Base-by-base conservation (phyloP, 768 basidiomycete species). In the Trametes gibbosa region DNA sequence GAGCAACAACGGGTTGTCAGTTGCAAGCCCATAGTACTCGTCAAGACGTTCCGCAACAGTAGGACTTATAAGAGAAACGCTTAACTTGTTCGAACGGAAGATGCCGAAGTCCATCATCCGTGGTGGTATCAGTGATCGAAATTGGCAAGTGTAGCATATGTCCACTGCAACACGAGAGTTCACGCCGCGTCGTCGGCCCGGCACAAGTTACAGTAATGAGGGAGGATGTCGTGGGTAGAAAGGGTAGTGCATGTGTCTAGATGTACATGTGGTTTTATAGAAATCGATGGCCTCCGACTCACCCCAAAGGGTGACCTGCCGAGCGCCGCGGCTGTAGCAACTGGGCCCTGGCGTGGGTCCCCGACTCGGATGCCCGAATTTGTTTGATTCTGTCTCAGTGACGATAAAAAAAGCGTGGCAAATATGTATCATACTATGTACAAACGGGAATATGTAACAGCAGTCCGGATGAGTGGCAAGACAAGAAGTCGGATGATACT, bases 401-500 rank as follows among this genome's bases (percentile, higher is more conserved):
- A n/a, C n/a, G n/a, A n/a, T n/a, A n/a, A n/a, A n/a, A n/a, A n/a
- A n/a, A n/a, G n/a, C n/a, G n/a, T n/a, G n/a, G n/a, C n/a, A n/a
- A n/a, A n/a, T n/a, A n/a, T 5, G 29, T 32, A 32, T 10, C 29
- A 32, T 32, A 10, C 29, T 5, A 32, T 32, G 29, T 32, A 27
- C 16, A 34, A 23, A 12, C 32, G 25, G 2, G 27, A 13, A 10
- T 42, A 40, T 13, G 48, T 25, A 32, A 57, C 35, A 29, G 16
- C 17, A 13, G 21, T 13, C 1, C 52, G 53, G 17, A 65, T 21
- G 2, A 55, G 37, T 2, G 69, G 68, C 6, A 65, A 51, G 1
- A 69, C 16, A 8, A 60, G 12, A 5, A 49, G 19, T n/a, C 65
- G 58, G 3, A 62, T 47, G 2, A 61, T 50, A 24, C 69, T 71